Evolutionary conservation across 2,329 filamentous ascomycete species (phyloP), one percentile per base, ranked within the genome.

Genomic region (Pseudonectria buxi): DNA sequence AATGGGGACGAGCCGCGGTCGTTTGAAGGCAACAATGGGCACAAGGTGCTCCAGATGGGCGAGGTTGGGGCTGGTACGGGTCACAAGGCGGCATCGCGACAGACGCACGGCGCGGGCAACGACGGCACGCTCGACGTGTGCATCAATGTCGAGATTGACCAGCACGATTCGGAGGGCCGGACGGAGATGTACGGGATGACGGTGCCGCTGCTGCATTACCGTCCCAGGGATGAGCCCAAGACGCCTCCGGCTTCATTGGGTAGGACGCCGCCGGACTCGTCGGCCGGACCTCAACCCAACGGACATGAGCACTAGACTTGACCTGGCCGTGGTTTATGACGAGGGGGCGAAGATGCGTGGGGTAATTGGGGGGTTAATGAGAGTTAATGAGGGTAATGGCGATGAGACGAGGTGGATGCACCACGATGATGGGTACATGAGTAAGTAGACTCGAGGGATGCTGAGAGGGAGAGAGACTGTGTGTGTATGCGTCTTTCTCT

Each of bases 101-200:
- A 76, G 58, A 55, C 75, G 53, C 61, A 81, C 61, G 65, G 82
- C 46, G 61, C 68, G 57, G 61, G 64, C 49, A 56, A 71, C 58
- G 68, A 82, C 64, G 71, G 73, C 50, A 67, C 76, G 9, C 71
- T 98, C 4, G 87, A 95, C 50, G 78, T 96, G 32, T 81, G 80
- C 36, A 77, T 98, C 50, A 83, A 88, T 38, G 81, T 95, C 45
- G 92, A 98, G 63, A 78, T 90, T 43, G 80, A 89, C 56, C 86
- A 94, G 55, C 80, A 83, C 50, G 80, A 96, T 56, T 78, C 78
- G 3, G 71, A 84, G 25, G 92, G 92, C 26, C 77, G 75, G 46
- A 96, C 92, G 0, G 72, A 81, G 42, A 76, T 80, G 11, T 98
- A 98, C 55, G 83, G 89, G 9, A 67, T 98, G 31, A 81, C 87